phyloP scores from a whole-genome alignment of 352 stramenopile species.

The Phytophthora constricta region DNA sequence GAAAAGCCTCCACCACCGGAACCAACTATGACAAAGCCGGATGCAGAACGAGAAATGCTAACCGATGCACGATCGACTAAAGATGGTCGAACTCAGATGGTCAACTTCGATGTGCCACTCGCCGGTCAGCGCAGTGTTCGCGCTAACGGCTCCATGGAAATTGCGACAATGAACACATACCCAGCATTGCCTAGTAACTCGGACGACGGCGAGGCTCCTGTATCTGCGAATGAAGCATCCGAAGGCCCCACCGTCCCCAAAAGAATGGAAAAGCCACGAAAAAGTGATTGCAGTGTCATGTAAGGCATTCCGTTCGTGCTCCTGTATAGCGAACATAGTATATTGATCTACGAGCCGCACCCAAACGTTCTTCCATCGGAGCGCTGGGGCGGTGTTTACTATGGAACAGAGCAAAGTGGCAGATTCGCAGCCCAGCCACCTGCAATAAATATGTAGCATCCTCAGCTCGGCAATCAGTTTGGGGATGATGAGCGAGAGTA shows the following conservation, averaged over 20 bases:
- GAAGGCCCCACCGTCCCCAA: conserved; percentile 21
- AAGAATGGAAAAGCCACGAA: conserved; percentile 29
- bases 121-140: conserved; percentile 26
- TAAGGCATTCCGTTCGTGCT: too few species aligned
- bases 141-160: conserved; percentile 15
- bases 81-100: conserved; percentile 1
- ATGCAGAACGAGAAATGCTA: conserved; percentile 12
- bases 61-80: conserved; percentile 2
- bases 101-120: conserved; percentile 11
- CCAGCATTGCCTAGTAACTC: conserved; percentile 2
- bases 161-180: conserved; percentile 32
- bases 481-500: conserved; percentile 34
- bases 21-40: not conserved
- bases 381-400: not conserved
- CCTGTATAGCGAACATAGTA: not conserved
- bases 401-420: not conserved
- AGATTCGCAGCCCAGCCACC: not conserved
- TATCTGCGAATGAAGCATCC: not conserved
- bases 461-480: conserved; percentile 8
- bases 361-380: conserved; percentile 27
- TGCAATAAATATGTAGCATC: conserved; percentile 33
- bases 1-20: not conserved
- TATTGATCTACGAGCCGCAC: conserved; percentile 18
- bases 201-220: not conserved
- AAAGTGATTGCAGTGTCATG: conserved; percentile 32